These are phyloP conservation scores for Pseudozyma sp. DNA, from an alignment of 1,284 basidiomycete species.

Conservation along the genomic window DNA sequence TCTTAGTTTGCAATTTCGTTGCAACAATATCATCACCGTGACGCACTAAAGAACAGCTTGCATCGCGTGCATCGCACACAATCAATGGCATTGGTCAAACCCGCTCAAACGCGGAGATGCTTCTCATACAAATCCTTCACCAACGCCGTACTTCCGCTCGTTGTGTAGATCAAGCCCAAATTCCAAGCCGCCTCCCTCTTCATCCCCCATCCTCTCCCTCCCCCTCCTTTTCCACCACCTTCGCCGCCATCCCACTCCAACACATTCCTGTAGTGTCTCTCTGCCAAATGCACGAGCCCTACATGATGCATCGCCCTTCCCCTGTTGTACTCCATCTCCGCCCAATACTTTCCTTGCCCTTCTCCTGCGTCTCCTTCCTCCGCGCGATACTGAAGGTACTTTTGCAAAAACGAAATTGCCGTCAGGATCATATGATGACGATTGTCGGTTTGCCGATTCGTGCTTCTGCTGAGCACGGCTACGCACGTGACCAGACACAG, in stretches of 20 bases:
- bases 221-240: background rate
- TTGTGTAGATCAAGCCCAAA: conserved; percentile 56
- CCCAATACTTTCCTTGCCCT: conserved; percentile 67
- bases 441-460: conserved; percentile 94
- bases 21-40: no score
- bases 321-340: conserved; percentile 89
- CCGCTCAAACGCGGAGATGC: conserved; percentile 31
- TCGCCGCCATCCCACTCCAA: conserved; percentile 12
- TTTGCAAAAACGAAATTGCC: conserved; percentile 46
- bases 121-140: conserved; percentile 39
- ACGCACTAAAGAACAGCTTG: no score
- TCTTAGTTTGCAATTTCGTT: no score
- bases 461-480: conserved; percentile 85
- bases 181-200: conserved; percentile 64
- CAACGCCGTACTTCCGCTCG: conserved; percentile 37
- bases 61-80: no score
- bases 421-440: conserved; percentile 76
- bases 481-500: conserved; percentile 84
- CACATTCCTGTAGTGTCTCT: conserved; percentile 54
- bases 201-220: conserved; percentile 16
- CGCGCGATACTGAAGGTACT: conserved; percentile 74
- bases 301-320: conserved; percentile 90
- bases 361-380: conserved; percentile 69
- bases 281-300: conserved; percentile 58
- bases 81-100: no score